Base-by-base conservation (phyloP, 1,284 basidiomycete species). In the Puccinia brachypodii region DNA sequence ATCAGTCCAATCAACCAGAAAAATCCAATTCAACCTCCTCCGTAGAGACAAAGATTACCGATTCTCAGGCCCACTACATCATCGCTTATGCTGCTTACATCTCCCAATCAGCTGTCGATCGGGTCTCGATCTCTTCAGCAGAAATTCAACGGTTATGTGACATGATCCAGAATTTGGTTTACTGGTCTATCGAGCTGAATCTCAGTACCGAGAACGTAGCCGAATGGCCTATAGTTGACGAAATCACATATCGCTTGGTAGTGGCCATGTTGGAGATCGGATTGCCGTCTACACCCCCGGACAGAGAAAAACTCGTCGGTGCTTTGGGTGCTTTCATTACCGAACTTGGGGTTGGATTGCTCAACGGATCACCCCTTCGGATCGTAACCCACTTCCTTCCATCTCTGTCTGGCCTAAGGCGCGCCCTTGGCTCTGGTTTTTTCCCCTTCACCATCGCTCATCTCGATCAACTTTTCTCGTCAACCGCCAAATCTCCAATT, bases 21-120 rank as follows among this genome's bases (percentile, higher is more conserved):
- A 42, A 19, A 28, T 31, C 69, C 28, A 40, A 72, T 11, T 22
- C 42, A 19, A 16, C 38, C 28, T 40, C 58, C 38, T 53, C 66
- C 28, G 53, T 44, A 19, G 68, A 78, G 42, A 73, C 73, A 33
- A 62, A 80, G 11, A 69, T 80, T 16, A 71, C 68, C 8, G 56
- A 80, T 50, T 62, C 69, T 47, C 71, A 73, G 14, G 79, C 79
- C 13, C 60, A 74, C n/a, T 64, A 64, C 64, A 50, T 81, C 31
- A 75, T 81, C 47, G 79, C 79, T 28, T 81, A 74, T 64, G 79
- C 79, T 44, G 58, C 62, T 22, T 81, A 81, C 19, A 71, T 81
- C 22, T 73, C 79, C n/a, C 71, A 73, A 53, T 80, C 77, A n/a
- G 77, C 77, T 44, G 53, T 58, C 44, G 40, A 47, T 14, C 66